Base-by-base conservation (phyloP, 1,139 yeast genomes). In the Suhomyces maxii region DNA sequence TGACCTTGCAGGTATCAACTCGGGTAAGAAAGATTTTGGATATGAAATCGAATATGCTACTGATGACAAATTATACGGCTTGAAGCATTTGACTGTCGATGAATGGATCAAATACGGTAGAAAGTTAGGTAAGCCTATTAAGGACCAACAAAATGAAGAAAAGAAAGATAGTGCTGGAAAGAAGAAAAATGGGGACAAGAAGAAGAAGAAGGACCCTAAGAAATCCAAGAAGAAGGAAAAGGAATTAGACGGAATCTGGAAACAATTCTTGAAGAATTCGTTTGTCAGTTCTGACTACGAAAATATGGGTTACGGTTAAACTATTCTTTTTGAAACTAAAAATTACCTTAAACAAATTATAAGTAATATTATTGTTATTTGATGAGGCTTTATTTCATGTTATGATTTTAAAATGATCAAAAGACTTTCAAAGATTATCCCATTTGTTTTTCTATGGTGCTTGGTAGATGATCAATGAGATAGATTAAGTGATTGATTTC, bases 31-130 rank as follows among this genome's bases (percentile, higher is more conserved):
- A 53, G 61, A 72, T 13, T 85, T 87, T 54, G 68, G 61, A 8
- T 87, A 73, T 58, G 81, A 85, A 54, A 67, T 84, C 13, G 93
- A 87, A 58, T 89, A 88, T 57, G 68, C 82, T 3, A 86, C 95
- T 0, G 83, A 82, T 49, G 85, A 83, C 46, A 68, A 71, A 14
- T 68, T 76, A 9, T 84, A 82, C 56, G 63, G 68, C n/a, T 69
- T 84, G 81, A 59, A 76, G n/a, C 65, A 74, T 12, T 68, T 87
- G 42, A 64, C 85, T 10, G 89, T 83, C 3, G 65, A 69, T 13
- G 83, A 81, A 54, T 86, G 87, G 83, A 57, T 86, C 31, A 64
- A 72, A 31, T 62, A 80, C 36, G 89, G 85, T 1, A 70, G 83
- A 46, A 67, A 67, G 38, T 64, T 86, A 47, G 84, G 83, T 1